A percentile compares a stretch with the other conserved stretches of the same genome.
Conservation (phyloP, 495 filamentous ascomycete species). For the Paragyromitra xinjiangensis region DNA sequence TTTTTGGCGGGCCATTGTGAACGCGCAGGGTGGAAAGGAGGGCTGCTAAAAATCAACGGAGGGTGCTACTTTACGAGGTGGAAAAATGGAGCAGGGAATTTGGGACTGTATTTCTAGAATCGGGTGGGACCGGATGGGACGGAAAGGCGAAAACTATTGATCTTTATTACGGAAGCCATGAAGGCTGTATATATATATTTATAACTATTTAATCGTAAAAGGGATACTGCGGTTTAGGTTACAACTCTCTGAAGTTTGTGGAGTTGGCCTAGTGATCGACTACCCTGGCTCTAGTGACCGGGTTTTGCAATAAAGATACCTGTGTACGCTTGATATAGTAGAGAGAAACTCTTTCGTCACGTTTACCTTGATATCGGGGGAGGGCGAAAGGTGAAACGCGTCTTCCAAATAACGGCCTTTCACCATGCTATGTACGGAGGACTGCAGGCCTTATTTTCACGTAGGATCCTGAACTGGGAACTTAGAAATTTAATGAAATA, state of each 20-base stretch:
- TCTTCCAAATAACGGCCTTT: too few relatives aligned
- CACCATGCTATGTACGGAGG: too few relatives aligned
- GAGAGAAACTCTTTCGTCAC: too few relatives aligned
- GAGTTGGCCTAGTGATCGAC: neutral
- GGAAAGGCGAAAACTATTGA: constrained; percentile 14
- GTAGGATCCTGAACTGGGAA: too few relatives aligned
- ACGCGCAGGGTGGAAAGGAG: neutral
- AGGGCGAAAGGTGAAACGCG: too few relatives aligned
- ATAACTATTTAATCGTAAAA: constrained; percentile 12
- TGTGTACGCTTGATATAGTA: neutral
- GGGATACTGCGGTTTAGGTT: neutral
- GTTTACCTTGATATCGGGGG: too few relatives aligned
- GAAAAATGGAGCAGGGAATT: neutral
- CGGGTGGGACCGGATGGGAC: neutral
- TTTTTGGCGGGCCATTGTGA: constrained; percentile 43
- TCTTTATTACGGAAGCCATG: neutral
- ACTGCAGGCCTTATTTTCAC: too few relatives aligned
- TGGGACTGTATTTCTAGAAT: constrained; percentile 21
- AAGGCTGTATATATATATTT: constrained; percentile 20
- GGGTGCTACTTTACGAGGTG: neutral
- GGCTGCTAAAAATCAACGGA: neutral
- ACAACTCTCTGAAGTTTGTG: neutral
- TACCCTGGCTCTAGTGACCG: neutral
- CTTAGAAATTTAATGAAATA: too few relatives aligned
- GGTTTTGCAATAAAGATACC: neutral